Evolutionary conservation across 2,329 filamentous ascomycete species (phyloP), one percentile per base, ranked within the genome.

Genomic region (Emergomyces pasteurianus): DNA sequence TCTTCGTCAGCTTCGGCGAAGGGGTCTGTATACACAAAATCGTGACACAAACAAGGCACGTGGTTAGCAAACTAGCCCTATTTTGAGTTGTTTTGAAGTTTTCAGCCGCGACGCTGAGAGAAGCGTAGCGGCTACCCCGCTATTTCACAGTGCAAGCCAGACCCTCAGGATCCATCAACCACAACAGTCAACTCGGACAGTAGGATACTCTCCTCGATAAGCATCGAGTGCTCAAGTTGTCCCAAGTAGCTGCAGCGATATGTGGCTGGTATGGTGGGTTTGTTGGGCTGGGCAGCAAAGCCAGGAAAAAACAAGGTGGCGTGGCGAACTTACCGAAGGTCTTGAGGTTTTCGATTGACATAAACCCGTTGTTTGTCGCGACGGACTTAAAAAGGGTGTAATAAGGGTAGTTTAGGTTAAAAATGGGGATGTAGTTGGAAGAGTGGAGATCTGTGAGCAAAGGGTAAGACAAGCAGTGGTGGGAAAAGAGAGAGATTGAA

Each of bases 1-100:
- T 95, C 92, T 87, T 96, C 92, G 90, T 96, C 94, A 86, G 92
- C 94, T 90, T 97, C 94, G 88, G 94, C 94, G 90, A 99, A 99
- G 88, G 94, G 94, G 88, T 99, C 94, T 96, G 75, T 70, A 58
- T 60, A 63, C 63, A 43, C n/a, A 65, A 65, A 9, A 31, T 31
- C 31, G 7, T 31, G 31, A 3, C 40, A 18, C 14, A n/a, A 36
- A 9, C 26, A 36, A 63, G 64, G 62, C 63, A 66, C 58, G 64
- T 69, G 72, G 61, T 62, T 57, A 61, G 61, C 28, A 10, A 50
- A 2, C 49, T 34, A 26, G 21, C 46, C 46, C 12, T 49, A 21
- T 49, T 52, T 52, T 9, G 34, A 26, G 8, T 34, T 18, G 26
- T 52, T 34, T 31, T 46, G 36, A 16, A 54, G 9, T 0, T 42